Percentiles rank a stretch among this genome's conserved stretches.
Evolutionary conservation across 129 eudicot genomes (phyloP).

Genomic region (Escallonia herrerae): DNA sequence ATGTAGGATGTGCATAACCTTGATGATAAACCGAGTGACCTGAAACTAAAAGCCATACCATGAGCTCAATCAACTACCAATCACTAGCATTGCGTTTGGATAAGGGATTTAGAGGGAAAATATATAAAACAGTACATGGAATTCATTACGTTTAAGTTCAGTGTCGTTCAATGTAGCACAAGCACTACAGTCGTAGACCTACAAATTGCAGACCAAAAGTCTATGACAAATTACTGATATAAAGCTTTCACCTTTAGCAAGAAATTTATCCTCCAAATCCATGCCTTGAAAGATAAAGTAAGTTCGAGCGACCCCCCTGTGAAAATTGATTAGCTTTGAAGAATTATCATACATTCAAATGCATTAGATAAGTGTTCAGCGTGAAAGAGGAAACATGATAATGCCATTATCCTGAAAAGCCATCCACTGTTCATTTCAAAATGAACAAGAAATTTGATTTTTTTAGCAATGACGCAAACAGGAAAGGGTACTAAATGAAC

Average conservation of each 20-base stretch:
- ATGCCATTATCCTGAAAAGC: not conserved
- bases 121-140: too few species aligned
- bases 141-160: too few species aligned
- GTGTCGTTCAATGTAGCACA: too few species aligned
- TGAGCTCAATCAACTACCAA: not conserved
- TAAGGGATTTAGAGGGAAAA: not conserved
- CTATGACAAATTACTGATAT: slow-evolving; percentile 4
- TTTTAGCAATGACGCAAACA: too few species aligned
- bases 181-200: too few species aligned
- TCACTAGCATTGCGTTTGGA: not conserved
- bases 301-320: slow-evolving; percentile 25
- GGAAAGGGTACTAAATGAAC: too few species aligned
- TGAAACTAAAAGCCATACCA: not conserved
- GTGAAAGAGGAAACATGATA: not conserved
- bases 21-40: not conserved
- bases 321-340: slow-evolving; percentile 19
- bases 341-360: not conserved
- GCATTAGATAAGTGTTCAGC: not conserved
- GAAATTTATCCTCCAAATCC: slow-evolving; percentile 42
- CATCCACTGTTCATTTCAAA: too few species aligned
- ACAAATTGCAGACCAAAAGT: not conserved
- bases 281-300: slow-evolving; percentile 13
- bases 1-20: too few species aligned
- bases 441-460: too few species aligned
- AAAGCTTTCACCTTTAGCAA: slow-evolving; percentile 36